Conservation (phyloP, 192 early-diverging fungal genomes). For the Coemansia reversa region DNA sequence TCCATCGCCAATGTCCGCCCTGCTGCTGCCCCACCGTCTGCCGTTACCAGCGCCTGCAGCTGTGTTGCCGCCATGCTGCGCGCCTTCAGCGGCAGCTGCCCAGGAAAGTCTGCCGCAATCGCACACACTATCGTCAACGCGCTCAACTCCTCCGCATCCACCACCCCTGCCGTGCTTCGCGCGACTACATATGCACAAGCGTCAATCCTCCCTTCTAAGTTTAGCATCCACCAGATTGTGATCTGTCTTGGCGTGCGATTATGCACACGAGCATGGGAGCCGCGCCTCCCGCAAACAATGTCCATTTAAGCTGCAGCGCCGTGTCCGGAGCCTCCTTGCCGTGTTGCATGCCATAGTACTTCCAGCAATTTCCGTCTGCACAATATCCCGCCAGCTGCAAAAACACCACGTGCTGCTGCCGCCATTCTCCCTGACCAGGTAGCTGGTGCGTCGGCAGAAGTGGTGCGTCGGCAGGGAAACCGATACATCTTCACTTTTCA, state of each 20-base stretch:
- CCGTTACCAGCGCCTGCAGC: constrained; percentile 37
- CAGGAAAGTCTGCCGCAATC: constrained; percentile 46
- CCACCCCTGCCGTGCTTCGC: constrained; percentile 25
- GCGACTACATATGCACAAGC: constrained; percentile 34
- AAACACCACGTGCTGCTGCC: background rate
- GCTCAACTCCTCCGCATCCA: constrained; percentile 37
- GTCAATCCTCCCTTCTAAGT: background rate
- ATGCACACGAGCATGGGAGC: background rate
- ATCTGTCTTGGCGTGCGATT: constrained; percentile 1
- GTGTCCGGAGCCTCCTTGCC: background rate
- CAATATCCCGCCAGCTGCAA: background rate
- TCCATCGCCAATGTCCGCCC: constrained; percentile 42
- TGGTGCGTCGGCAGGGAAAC: too few species aligned
- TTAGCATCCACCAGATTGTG: background rate
- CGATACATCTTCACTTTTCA: background rate
- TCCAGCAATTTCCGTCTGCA: background rate
- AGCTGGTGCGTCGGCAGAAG: background rate
- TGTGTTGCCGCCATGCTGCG: constrained; percentile 48
- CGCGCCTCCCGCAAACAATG: background rate
- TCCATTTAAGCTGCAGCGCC: background rate
- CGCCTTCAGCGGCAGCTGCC: constrained; percentile 45
- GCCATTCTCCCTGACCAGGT: background rate
- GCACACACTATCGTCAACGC: constrained; percentile 52
- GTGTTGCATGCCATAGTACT: background rate
- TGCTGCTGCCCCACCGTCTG: constrained; percentile 9